Base-by-base conservation (phyloP, 345 rosid genomes). In the Ailanthus altissimus region DNA sequence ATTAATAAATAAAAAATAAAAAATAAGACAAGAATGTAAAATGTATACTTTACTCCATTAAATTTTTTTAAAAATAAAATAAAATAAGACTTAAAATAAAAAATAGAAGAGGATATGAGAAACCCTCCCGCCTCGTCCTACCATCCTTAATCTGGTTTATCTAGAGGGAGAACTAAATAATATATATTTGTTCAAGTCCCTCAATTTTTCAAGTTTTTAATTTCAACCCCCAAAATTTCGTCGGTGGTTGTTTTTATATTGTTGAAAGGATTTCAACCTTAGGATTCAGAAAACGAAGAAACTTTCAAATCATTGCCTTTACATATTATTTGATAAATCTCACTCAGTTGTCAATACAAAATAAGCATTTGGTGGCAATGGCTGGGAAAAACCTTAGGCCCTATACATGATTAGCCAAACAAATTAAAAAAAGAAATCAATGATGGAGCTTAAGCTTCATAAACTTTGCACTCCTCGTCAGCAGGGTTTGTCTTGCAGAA, bases 391-490 rank as follows among this genome's bases (percentile, higher is more conserved):
- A 69, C 54, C 69, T 74, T 47, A n/a, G 2, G 57, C 56, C 32
- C 74, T 66, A 60, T 63, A 20, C 38, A 32, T 38, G 40, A 60
- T 49, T 77, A 28, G 20, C 71, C 62, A 66, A 59, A 10, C 67
- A 45, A 57, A 42, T 21, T 43, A 18, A 59, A 72, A 42, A 16
- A 40, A 50, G 23, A 68, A 28, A n/a, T 28, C 16, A 25, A 36
- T 9, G 2, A 32, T 32, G 38, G 38, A 54, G 68, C 6, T 49
- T 80, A 89, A 69, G 87, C 87, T 80, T 95, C 99, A 76, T 82
- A 95, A 72, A 95, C 98, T 86, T 95, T 95, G 97, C 99, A 92
- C 74, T 95, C 99, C 75, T 90, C 84, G 8, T 85, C 97, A 2
- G 94, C 91, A 11, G 99, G 99, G 78, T 88, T 95, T 65, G 90